Evolutionary conservation across 805 yeast genomes (phyloP).

Genomic region (Komagataella mondaviorum): DNA sequence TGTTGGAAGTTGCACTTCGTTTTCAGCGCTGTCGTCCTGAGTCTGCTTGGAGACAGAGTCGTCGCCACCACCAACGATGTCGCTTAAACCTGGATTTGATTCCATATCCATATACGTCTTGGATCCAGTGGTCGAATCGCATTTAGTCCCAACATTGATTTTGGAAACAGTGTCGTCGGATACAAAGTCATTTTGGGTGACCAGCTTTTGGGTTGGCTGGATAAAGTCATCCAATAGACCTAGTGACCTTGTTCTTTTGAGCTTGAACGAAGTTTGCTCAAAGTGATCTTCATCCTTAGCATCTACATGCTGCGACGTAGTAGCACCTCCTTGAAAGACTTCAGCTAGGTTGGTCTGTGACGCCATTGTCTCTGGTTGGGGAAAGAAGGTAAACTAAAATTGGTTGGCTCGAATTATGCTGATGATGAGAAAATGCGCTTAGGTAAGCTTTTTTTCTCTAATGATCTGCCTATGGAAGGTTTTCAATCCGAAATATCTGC

Average conservation of each 20-base stretch:
- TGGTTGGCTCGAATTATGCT: not conserved
- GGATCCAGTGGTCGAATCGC: not conserved
- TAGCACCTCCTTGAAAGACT: conserved; percentile 35
- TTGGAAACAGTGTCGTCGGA: conserved; percentile 90
- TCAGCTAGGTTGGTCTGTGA: conserved; percentile 2
- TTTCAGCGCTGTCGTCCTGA: conserved; percentile 6
- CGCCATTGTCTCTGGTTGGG: conserved; percentile 1
- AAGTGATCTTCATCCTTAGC: conserved; percentile 64
- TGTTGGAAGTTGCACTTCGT: not conserved
- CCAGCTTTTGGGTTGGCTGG: conserved; percentile 12
- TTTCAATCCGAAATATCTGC: too few species aligned
- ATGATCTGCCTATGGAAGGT: not conserved
- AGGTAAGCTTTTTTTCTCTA: not conserved
- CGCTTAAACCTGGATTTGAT: not conserved
- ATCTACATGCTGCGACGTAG: conserved; percentile 53
- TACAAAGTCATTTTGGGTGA: conserved; percentile 87
- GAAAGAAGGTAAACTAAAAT: not conserved
- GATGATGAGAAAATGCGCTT: not conserved
- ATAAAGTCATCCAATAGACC: conserved; percentile 62
- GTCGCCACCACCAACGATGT: not conserved
- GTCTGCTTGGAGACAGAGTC: not conserved
- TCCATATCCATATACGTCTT: not conserved
- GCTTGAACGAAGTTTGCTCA: conserved; percentile 52
- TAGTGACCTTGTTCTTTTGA: conserved; percentile 73
- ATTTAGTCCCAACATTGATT: conserved; percentile 23